These are phyloP conservation scores for Aspergillus flavus DNA, from an alignment of 2,329 filamentous ascomycete genomes.

Conservation along the genomic window DNA sequence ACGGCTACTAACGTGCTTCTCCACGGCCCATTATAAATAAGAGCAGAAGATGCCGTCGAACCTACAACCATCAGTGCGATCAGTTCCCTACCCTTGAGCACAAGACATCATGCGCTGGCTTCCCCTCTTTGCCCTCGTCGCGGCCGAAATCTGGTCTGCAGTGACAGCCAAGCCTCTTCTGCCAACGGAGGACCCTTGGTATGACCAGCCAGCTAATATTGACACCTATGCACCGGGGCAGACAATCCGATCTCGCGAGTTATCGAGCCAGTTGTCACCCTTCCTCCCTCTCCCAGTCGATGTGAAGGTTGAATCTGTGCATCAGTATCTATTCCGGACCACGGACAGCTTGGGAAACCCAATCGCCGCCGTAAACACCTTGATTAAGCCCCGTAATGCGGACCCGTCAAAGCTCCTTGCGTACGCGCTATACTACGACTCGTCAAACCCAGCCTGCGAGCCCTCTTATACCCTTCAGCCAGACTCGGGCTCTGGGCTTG, in stretches of 20 bases:
- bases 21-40: not conserved
- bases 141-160: not conserved
- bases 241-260: conserved; percentile 18
- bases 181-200: conserved; percentile 19
- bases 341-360: conserved; percentile 20
- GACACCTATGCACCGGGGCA: conserved; percentile 15
- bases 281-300: conserved; percentile 12
- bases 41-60: not conserved
- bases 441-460: conserved; percentile 21
- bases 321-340: conserved; percentile 22
- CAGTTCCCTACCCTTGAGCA: not conserved
- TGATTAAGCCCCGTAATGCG: conserved; percentile 35
- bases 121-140: not conserved
- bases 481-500: not conserved
- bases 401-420: conserved; percentile 37
- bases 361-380: conserved; percentile 35
- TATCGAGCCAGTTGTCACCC: conserved; percentile 14
- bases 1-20: not conserved
- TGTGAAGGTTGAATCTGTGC: conserved; percentile 17
- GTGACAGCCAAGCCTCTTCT: conserved; percentile 5
- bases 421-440: conserved; percentile 39
- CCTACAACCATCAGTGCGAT: not conserved
- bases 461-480: conserved; percentile 23
- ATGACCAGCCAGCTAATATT: conserved; percentile 20
- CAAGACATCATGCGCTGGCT: not conserved